Conservation (phyloP, 106 monocot species). For the Apostasia shenzhenica region DNA sequence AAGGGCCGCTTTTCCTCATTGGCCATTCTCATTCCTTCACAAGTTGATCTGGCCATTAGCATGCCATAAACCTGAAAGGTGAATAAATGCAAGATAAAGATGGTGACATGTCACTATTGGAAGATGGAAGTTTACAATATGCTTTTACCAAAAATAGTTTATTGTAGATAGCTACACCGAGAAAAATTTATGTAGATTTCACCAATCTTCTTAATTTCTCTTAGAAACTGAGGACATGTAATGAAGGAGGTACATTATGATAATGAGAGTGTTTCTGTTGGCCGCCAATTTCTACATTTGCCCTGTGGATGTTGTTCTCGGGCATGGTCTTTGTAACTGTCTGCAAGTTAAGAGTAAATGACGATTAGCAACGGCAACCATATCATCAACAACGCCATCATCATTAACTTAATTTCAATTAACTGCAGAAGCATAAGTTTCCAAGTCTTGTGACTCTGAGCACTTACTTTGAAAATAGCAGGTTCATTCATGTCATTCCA, state of each 20-base stretch:
- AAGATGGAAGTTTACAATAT: slow-evolving; percentile 3
- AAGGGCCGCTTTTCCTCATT: slow-evolving; percentile 62
- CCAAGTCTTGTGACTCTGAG: too few relatives aligned
- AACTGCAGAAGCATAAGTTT: too few relatives aligned
- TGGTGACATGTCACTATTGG: background rate
- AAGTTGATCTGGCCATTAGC: slow-evolving; percentile 97
- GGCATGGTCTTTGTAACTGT: slow-evolving; percentile 97
- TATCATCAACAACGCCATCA: too few relatives aligned
- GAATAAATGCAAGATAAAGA: slow-evolving; percentile 4
- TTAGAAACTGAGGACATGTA: background rate
- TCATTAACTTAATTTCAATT: too few relatives aligned
- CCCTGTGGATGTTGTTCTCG: slow-evolving; percentile 82
- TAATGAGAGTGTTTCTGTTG: slow-evolving; percentile 78
- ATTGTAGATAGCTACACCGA: background rate
- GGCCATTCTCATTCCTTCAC: slow-evolving; percentile 89
- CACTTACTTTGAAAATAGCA: slow-evolving; percentile 79
- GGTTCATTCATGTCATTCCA: slow-evolving; percentile 99
- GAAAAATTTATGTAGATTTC: too few relatives aligned
- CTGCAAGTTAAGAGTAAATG: slow-evolving; percentile 30
- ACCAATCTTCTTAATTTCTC: too few relatives aligned
- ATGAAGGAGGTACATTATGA: slow-evolving; percentile 71
- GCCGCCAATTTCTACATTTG: slow-evolving; percentile 81
- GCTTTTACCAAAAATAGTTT: background rate
- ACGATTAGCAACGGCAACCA: background rate
- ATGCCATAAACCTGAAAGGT: slow-evolving; percentile 80